A percentile compares a stretch with the other conserved stretches of the same genome.
These are phyloP conservation scores for Fusarium sp. DNA, from an alignment of 2,329 filamentous ascomycete species.

Conservation along the genomic window DNA sequence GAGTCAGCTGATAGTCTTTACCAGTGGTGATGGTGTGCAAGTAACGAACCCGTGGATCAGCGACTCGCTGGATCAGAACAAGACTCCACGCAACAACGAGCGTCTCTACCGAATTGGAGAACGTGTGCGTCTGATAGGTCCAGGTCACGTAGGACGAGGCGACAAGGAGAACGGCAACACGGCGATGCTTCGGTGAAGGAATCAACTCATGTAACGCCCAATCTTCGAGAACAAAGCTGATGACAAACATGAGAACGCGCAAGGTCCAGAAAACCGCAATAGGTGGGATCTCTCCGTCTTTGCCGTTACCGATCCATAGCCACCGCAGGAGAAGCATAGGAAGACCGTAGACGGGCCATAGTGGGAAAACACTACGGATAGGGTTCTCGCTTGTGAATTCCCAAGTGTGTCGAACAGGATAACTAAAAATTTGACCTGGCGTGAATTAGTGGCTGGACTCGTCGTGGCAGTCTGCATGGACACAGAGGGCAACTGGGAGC, in stretches of 20 bases:
- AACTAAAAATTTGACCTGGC: conserved; percentile 89
- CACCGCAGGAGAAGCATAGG: conserved; percentile 93
- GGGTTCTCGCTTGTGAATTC: conserved; percentile 91
- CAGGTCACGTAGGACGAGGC: conserved; percentile 98
- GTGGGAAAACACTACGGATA: conserved; percentile 93
- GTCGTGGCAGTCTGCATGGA: not conserved
- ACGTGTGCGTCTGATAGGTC: conserved; percentile 98
- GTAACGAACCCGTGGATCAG: conserved; percentile 74
- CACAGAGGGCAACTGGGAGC: not conserved
- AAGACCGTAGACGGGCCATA: conserved; percentile 95
- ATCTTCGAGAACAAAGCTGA: conserved; percentile 97
- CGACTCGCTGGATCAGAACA: conserved; percentile 88
- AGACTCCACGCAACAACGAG: conserved; percentile 92
- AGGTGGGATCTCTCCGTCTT: conserved; percentile 81
- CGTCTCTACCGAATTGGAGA: conserved; percentile 97
- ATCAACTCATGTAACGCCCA: conserved; percentile 96
- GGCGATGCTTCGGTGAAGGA: conserved; percentile 75
- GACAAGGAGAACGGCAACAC: conserved; percentile 81
- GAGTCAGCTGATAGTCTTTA: conserved; percentile 31
- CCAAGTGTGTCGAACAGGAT: conserved; percentile 91
- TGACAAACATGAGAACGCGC: conserved; percentile 88
- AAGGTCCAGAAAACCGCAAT: conserved; percentile 89
- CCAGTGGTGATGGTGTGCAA: conserved; percentile 1
- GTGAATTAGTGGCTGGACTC: conserved; percentile 19
- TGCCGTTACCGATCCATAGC: conserved; percentile 87